Evolutionary conservation across 108 stramenopile species (phyloP).

Genomic region (Pseudonitzschia delicatissima): DNA sequence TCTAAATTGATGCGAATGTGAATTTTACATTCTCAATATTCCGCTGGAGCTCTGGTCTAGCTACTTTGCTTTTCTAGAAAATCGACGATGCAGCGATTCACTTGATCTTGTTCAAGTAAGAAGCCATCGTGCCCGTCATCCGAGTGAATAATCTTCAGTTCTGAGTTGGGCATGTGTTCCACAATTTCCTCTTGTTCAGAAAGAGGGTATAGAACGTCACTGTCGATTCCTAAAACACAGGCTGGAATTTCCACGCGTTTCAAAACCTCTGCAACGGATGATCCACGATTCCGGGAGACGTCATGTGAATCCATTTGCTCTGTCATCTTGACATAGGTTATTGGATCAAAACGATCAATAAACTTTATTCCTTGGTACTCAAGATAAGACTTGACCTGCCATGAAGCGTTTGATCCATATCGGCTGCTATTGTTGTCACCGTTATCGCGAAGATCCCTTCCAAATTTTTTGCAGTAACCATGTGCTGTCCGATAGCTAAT

Average conservation of each 20-base stretch:
- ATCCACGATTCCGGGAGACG: conserved; percentile 64
- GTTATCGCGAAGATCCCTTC: conserved; percentile 37
- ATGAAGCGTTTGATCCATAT: conserved; percentile 62
- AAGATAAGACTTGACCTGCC: conserved; percentile 87
- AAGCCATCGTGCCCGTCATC: conserved; percentile 93
- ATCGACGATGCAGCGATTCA: conserved; percentile 64
- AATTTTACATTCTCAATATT: too few relatives aligned
- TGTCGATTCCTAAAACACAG: conserved; percentile 87
- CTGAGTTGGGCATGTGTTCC: conserved; percentile 53
- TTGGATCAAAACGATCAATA: conserved; percentile 84
- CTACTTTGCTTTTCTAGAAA: conserved; percentile 47
- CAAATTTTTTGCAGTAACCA: conserved; percentile 87
- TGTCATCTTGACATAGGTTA: conserved; percentile 90
- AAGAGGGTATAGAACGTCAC: conserved; percentile 87
- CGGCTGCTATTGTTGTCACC: conserved; percentile 32
- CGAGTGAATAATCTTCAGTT: conserved; percentile 77
- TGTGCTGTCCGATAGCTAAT: conserved; percentile 84
- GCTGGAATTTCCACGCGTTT: conserved; percentile 66
- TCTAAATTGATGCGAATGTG: too few relatives aligned
- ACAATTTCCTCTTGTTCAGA: conserved; percentile 85
- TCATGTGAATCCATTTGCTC: conserved; percentile 95
- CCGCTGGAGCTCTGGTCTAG: not conserved
- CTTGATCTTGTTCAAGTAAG: conserved; percentile 92
- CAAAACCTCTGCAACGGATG: conserved; percentile 58
- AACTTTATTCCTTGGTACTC: conserved; percentile 93